A percentile compares a stretch with the other conserved stretches of the same genome.
phyloP scores from a whole-genome alignment of 2,329 filamentous ascomycete species.

The Phoma herbarum region DNA sequence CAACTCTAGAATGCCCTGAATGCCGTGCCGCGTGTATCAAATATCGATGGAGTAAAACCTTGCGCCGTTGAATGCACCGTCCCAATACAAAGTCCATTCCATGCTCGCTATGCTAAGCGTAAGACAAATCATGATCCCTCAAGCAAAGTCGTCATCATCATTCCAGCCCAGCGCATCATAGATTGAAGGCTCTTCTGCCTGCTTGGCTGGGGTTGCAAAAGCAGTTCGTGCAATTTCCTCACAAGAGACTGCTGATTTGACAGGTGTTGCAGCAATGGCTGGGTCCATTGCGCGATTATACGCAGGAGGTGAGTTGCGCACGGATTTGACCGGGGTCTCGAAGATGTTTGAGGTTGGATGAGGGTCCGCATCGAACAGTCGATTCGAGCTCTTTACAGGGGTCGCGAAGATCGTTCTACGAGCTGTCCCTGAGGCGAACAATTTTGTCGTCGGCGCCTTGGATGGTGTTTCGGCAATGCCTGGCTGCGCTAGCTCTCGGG shows the following conservation, averaged over 20 bases:
- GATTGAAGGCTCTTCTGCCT: slow-evolving; percentile 41
- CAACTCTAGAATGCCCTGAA: no score
- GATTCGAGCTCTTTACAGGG: slow-evolving; percentile 35
- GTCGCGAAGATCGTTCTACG: slow-evolving; percentile 47
- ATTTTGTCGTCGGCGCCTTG: slow-evolving; percentile 46
- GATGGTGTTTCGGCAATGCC: slow-evolving; percentile 56
- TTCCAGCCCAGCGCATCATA: slow-evolving; percentile 59
- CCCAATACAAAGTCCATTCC: slow-evolving; percentile 25
- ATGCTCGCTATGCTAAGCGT: slow-evolving; percentile 47
- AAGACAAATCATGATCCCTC: slow-evolving; percentile 22
- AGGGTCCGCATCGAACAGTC: slow-evolving; percentile 15
- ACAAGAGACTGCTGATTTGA: slow-evolving; percentile 21
- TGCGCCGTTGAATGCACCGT: slow-evolving; percentile 28
- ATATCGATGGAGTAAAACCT: slow-evolving; percentile 1
- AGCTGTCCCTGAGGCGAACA: slow-evolving; percentile 36
- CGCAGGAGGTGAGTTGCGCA: slow-evolving; percentile 24
- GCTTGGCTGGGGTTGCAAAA: slow-evolving; percentile 23
- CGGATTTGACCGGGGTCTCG: slow-evolving; percentile 38
- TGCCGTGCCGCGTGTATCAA: background rate
- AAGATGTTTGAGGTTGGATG: slow-evolving; percentile 23
- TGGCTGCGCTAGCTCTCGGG: slow-evolving; percentile 38
- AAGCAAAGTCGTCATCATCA: slow-evolving; percentile 50
- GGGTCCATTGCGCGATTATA: slow-evolving; percentile 18
- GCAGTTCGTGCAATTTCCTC: slow-evolving; percentile 11
- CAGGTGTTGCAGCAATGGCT: slow-evolving; percentile 32